phyloP scores from a whole-genome alignment of 140 eudicot species.

The Anethum foeniculum region DNA sequence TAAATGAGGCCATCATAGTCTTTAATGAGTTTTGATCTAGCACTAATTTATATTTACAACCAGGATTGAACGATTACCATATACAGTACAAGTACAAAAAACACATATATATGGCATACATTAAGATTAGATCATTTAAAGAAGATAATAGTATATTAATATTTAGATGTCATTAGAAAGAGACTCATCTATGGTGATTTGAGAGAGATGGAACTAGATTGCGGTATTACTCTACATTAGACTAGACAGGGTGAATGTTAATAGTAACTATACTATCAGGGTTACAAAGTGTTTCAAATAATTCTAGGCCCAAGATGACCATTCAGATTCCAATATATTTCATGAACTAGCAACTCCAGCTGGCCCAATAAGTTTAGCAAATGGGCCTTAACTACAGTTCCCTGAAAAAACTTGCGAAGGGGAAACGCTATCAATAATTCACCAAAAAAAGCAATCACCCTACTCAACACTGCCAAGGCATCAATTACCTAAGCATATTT shows the following conservation, averaged over 20 bases:
- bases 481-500: neutral
- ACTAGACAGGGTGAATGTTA: neutral
- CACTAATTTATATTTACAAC: neutral
- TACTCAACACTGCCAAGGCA: neutral
- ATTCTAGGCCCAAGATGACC: neutral
- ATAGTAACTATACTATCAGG: neutral
- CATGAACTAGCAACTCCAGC: neutral
- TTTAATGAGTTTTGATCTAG: neutral
- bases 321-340: neutral
- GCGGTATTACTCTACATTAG: neutral
- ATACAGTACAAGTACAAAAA: neutral
- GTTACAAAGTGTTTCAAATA: neutral
- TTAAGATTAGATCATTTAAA: neutral
- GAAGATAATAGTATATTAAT: neutral
- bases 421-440: neutral
- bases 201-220: neutral
- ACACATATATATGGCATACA: neutral
- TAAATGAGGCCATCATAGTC: neutral
- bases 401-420: neutral
- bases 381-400: neutral
- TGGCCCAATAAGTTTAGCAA: neutral
- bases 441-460: neutral
- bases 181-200: neutral
- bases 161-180: neutral
- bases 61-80: neutral